Evolutionary conservation across 2,329 filamentous ascomycete species (phyloP).

Genomic region (Diaporthe citrichinensis): DNA sequence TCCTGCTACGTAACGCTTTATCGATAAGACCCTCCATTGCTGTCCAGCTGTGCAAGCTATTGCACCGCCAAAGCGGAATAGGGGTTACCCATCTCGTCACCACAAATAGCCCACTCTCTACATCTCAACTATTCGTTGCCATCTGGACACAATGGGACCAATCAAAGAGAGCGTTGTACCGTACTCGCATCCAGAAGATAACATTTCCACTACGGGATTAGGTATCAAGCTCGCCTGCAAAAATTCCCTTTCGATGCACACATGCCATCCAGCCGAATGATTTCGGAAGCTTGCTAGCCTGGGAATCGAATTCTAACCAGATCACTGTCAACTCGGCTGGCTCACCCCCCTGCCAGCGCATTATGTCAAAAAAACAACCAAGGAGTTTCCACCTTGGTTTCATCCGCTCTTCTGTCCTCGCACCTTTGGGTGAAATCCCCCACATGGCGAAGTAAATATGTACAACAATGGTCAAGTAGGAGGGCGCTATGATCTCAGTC

Average conservation of each 20-base stretch:
- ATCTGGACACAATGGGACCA: background rate
- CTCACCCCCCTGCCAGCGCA: conserved; percentile 9
- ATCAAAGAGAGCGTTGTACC: background rate
- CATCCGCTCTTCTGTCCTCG: conserved; percentile 3
- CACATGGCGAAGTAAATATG: conserved; percentile 40
- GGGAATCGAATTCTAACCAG: conserved; percentile 31
- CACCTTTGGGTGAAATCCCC: conserved; percentile 26
- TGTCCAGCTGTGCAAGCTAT: background rate
- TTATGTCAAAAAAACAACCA: conserved; percentile 31
- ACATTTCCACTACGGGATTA: conserved; percentile 24
- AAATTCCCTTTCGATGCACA: conserved; percentile 21
- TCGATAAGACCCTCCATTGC: conserved; percentile 29
- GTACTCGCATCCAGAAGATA: conserved; percentile 26
- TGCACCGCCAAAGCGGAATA: background rate
- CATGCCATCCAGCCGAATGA: conserved; percentile 20
- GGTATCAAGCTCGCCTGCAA: conserved; percentile 32
- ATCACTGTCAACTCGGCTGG: conserved; percentile 21
- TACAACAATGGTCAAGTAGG: conserved; percentile 35
- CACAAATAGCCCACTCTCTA: background rate
- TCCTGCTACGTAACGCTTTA: conserved; percentile 39
- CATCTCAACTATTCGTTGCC: background rate
- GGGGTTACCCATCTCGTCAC: background rate
- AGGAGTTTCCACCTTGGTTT: background rate
- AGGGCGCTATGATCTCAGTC: conserved; percentile 29
- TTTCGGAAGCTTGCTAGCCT: conserved; percentile 21